phyloP scores from a whole-genome alignment of 1,284 basidiomycete genomes.

The Sutorius eximius region DNA sequence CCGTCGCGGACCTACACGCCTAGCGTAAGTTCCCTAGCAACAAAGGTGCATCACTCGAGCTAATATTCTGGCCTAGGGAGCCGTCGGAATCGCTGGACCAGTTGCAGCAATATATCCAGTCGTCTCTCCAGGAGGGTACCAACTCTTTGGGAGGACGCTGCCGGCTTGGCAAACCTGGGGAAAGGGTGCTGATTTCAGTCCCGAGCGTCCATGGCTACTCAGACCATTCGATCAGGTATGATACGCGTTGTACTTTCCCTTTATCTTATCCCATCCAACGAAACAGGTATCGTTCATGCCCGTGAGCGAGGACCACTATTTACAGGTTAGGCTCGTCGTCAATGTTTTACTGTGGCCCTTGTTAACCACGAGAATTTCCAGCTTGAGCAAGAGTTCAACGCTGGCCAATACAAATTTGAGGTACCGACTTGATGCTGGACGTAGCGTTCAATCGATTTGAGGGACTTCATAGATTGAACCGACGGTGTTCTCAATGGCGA shows the following conservation, averaged over 20 bases:
- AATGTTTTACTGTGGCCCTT: too few species aligned
- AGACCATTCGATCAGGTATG: conserved; percentile 63
- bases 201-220: conserved; percentile 59
- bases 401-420: conserved; percentile 60
- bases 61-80: conserved; percentile 43
- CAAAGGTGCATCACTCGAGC: not conserved
- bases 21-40: conserved; percentile 38
- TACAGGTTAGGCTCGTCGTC: conserved; percentile 33
- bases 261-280: not conserved
- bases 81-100: conserved; percentile 61
- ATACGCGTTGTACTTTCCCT: not conserved
- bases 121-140: conserved; percentile 66
- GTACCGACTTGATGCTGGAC: conserved; percentile 26
- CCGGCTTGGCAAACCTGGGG: conserved; percentile 67
- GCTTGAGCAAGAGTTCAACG: conserved; percentile 59
- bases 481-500: conserved; percentile 52
- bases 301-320: conserved; percentile 47
- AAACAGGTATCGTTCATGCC: conserved; percentile 47
- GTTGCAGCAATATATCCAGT: conserved; percentile 67
- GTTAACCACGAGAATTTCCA: conserved; percentile 25
- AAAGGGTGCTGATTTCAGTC: conserved; percentile 46
- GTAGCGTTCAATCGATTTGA: not conserved
- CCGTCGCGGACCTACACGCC: conserved; percentile 63
- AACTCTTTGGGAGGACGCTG: conserved; percentile 58
- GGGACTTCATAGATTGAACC: conserved; percentile 43